Evolutionary conservation across 2,329 filamentous ascomycete genomes (phyloP), one percentile per base, ranked within the genome.

Genomic region (Coniochaeta sp.): DNA sequence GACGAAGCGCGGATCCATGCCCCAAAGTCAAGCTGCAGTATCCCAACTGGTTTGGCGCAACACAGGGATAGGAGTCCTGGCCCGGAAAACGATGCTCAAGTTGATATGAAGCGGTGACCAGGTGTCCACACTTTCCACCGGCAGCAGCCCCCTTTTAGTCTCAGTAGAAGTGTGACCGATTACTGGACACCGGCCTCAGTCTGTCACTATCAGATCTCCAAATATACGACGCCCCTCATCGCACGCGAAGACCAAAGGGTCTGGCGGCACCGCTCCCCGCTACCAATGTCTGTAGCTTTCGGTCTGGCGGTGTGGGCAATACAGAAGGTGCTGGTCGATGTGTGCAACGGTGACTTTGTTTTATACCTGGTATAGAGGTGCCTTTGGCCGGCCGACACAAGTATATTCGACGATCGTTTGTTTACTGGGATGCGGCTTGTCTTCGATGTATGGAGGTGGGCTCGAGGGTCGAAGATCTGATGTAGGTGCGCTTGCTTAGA

Each of bases 1-100:
- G 55, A 79, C 70, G 69, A 85, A 85, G 66, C 84, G 82, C 65
- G 81, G 75, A 82, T 89, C 86, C 86, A 89, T 89, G 66, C 81
- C 83, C 54, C 47, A 31, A n/a, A 28, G 8, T 28, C 16, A 52
- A 52, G 19, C 8, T 17, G 47, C 47, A 52, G 26, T 31, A 52
- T 52, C 12, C 26, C 47, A 52, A 52, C 47, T 16, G 24, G 17
- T 36, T n/a, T 24, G 24, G 24, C 17, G 12, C 6, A 22, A 31
- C 47, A 52, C 2, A 52, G 47, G 47, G 8, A 31, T 1, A 17
- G 14, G 19, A 47, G 9, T 17, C 59, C 38, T 19, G 61, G 61
- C 60, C 61, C 59, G 61, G 47, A 60, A 56, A 61, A 63, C 43
- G 7, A 24, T 7, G 14, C 12, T 44, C 14, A 44, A 9, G 3